A percentile compares a stretch with the other conserved stretches of the same genome.
Conservation (phyloP, 2,329 filamentous ascomycete genomes). For the Microsporum ferrugineum region DNA sequence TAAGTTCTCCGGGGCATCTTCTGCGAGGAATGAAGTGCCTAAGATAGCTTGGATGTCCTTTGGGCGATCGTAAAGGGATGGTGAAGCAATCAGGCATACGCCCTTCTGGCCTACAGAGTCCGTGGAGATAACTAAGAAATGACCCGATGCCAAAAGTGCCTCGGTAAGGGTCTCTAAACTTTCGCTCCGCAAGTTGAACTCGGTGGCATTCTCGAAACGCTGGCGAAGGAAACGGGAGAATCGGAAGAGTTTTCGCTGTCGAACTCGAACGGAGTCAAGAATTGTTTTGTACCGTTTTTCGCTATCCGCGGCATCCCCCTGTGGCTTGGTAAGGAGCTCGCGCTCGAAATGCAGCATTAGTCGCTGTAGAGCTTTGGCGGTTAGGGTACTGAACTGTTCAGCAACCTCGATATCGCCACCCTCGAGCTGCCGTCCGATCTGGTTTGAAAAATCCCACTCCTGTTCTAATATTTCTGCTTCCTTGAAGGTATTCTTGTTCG, state of each 20-base stretch:
- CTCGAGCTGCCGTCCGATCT: constrained; percentile 81
- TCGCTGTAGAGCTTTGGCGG: constrained; percentile 80
- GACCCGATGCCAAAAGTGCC: constrained; percentile 65
- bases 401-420: constrained; percentile 93
- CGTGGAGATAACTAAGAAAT: constrained; percentile 69
- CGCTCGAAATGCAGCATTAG: constrained; percentile 84
- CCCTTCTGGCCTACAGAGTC: constrained; percentile 59
- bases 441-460: constrained; percentile 95
- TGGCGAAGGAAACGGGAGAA: constrained; percentile 85
- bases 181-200: constrained; percentile 71
- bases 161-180: constrained; percentile 68
- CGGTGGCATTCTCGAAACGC: constrained; percentile 90
- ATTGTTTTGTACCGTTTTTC: constrained; percentile 95
- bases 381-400: constrained; percentile 89
- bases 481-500: constrained; percentile 98
- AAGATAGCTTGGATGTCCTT: constrained; percentile 79
- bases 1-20: constrained; percentile 58
- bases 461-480: constrained; percentile 94
- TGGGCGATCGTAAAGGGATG: constrained; percentile 59
- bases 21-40: constrained; percentile 62
- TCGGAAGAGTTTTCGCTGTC: constrained; percentile 90
- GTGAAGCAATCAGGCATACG: constrained; percentile 74
- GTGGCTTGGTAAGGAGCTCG: constrained; percentile 72
- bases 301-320: constrained; percentile 77
- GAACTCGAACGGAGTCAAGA: constrained; percentile 86